Conservation (phyloP, 2,329 filamentous ascomycete species). For the Chrysosporium keratinophilum region DNA sequence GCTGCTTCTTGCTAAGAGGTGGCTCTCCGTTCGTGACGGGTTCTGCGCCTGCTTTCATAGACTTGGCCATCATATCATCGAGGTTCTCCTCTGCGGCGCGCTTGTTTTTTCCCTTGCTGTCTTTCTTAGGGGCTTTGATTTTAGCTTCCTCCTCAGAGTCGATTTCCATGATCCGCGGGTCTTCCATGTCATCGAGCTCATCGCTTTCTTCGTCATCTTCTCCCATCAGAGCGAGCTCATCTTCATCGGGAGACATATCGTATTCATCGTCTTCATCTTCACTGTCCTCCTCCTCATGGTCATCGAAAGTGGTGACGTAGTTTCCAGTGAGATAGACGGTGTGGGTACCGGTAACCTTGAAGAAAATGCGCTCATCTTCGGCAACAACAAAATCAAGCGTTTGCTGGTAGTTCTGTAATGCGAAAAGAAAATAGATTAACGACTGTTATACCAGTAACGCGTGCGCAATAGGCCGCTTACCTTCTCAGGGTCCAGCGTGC, state of each 20-base stretch:
- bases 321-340: constrained; percentile 89
- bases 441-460: constrained; percentile 4
- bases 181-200: constrained; percentile 64
- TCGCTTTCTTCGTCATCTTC: constrained; percentile 55
- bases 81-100: constrained; percentile 69
- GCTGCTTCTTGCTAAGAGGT: constrained; percentile 90
- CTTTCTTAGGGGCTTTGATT: constrained; percentile 47
- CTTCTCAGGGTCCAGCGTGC: constrained; percentile 86
- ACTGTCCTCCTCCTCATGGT: constrained; percentile 44
- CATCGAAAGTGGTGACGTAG: constrained; percentile 62
- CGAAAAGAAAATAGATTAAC: constrained; percentile 6
- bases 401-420: constrained; percentile 76
- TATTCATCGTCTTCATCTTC: constrained; percentile 60
- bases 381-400: constrained; percentile 83
- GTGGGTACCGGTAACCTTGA: constrained; percentile 82
- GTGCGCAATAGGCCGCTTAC: constrained; percentile 44
- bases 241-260: constrained; percentile 48
- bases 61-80: constrained; percentile 76
- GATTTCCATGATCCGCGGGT: constrained; percentile 75
- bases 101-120: constrained; percentile 76
- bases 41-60: constrained; percentile 41
- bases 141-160: constrained; percentile 59
- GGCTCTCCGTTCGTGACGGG: constrained; percentile 48
- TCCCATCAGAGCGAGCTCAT: constrained; percentile 53
- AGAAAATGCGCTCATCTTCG: constrained; percentile 83